These are phyloP conservation scores for Pseudocohnilembus persalinus DNA, from an alignment of 169 alveolate genomes.

Conservation along the genomic window DNA sequence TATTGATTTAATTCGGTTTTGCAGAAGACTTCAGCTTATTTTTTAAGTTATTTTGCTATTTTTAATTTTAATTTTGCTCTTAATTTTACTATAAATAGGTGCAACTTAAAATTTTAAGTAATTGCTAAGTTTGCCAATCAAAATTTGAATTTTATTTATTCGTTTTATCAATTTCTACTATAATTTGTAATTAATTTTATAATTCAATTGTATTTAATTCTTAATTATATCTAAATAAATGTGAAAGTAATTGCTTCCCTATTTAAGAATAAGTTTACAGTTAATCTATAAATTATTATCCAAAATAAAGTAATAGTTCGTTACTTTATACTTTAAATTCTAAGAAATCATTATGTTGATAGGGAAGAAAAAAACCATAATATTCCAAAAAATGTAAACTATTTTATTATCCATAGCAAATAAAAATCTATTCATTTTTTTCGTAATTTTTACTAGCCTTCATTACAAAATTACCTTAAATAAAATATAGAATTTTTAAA, in stretches of 20 bases:
- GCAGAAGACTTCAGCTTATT: not conserved
- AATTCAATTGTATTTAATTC: not conserved
- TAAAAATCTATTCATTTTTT: constrained; percentile 1
- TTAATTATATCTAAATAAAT: not conserved
- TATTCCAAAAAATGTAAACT: constrained; percentile 12
- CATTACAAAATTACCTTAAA: constrained; percentile 17
- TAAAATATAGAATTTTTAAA: no score
- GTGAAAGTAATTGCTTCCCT: not conserved
- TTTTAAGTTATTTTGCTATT: not conserved
- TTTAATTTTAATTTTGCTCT: no score
- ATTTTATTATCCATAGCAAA: constrained; percentile 5
- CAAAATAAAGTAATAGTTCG: not conserved
- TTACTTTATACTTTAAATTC: not conserved
- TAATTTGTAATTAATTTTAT: no score
- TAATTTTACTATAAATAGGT: not conserved
- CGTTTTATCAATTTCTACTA: not conserved
- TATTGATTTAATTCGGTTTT: not conserved
- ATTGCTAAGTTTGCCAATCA: not conserved
- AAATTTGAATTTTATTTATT: not conserved
- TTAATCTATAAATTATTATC: not conserved
- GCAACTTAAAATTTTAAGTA: not conserved
- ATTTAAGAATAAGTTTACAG: not conserved
- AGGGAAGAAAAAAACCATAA: constrained; percentile 3
- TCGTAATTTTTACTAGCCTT: constrained; percentile 5
- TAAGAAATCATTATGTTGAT: not conserved